Percentiles rank a stretch among this genome's conserved stretches.
These are phyloP conservation scores for Alternaria sp. DNA, from an alignment of 2,329 filamentous ascomycete genomes.

Conservation along the genomic window DNA sequence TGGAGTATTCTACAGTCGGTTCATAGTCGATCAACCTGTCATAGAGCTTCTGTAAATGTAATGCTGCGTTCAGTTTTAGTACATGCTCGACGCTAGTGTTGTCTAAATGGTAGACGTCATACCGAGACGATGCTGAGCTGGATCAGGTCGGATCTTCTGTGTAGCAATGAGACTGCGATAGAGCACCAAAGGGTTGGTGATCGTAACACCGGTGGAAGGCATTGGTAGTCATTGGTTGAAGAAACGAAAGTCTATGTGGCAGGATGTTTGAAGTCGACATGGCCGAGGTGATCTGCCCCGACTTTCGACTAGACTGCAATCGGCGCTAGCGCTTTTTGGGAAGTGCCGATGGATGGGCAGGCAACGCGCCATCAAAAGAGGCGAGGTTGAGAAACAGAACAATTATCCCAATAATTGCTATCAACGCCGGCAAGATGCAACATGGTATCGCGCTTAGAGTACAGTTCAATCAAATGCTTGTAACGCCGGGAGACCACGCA, in stretches of 20 bases:
- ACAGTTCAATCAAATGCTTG: constrained; percentile 59
- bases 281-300: constrained; percentile 32
- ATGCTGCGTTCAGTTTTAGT: constrained; percentile 56
- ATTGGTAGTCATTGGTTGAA: constrained; percentile 43
- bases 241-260: constrained; percentile 12
- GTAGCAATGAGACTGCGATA: constrained; percentile 76
- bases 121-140: constrained; percentile 72
- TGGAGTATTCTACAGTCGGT: constrained; percentile 73
- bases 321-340: constrained; percentile 31
- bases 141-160: constrained; percentile 72
- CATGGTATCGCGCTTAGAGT: constrained; percentile 25
- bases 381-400: background rate
- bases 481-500: constrained; percentile 78
- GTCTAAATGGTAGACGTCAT: constrained; percentile 46
- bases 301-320: constrained; percentile 35
- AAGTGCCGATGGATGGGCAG: constrained; percentile 4
- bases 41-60: constrained; percentile 81
- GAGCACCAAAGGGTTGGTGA: constrained; percentile 75
- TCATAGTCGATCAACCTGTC: constrained; percentile 79
- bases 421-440: constrained; percentile 40
- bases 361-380: constrained; percentile 1
- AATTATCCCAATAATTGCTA: background rate
- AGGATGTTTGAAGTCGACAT: constrained; percentile 18
- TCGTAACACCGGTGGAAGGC: constrained; percentile 52
- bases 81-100: constrained; percentile 20